Evolutionary conservation across 345 rosid species (phyloP).

Genomic region (Rhizophora apiculata): DNA sequence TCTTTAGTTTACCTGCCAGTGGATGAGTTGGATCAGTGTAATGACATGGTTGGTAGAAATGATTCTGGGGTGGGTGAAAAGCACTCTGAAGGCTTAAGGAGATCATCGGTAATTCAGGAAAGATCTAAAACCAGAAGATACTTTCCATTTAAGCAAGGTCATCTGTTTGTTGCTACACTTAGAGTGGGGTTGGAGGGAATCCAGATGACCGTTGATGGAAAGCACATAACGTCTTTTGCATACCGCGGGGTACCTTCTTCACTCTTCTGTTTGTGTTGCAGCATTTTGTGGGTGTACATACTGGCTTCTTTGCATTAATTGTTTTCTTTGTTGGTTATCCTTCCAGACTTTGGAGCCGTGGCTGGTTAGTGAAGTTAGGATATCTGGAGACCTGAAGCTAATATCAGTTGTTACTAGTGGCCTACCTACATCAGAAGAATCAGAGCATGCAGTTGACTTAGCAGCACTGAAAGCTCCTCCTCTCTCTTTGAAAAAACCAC

Average conservation of each 20-base stretch:
- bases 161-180: slow-evolving; percentile 79
- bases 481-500: slow-evolving; percentile 43
- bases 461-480: slow-evolving; percentile 63
- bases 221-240: slow-evolving; percentile 93
- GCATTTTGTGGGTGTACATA: background rate
- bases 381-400: slow-evolving; percentile 72
- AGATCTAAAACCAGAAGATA: slow-evolving; percentile 40
- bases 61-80: slow-evolving; percentile 25
- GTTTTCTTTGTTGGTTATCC: slow-evolving; percentile 14
- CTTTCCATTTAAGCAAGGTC: slow-evolving; percentile 87
- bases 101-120: slow-evolving; percentile 8
- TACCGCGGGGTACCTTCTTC: slow-evolving; percentile 72
- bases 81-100: slow-evolving; percentile 17
- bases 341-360: slow-evolving; percentile 92
- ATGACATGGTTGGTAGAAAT: slow-evolving; percentile 76
- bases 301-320: slow-evolving; percentile 17
- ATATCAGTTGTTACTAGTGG: slow-evolving; percentile 84
- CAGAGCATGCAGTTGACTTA: slow-evolving; percentile 64
- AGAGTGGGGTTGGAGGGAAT: slow-evolving; percentile 93
- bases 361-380: slow-evolving; percentile 85
- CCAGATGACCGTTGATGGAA: slow-evolving; percentile 95
- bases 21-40: slow-evolving; percentile 90
- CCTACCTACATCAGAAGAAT: slow-evolving; percentile 87
- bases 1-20: slow-evolving; percentile 32
- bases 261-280: background rate